Evolutionary conservation across 495 filamentous ascomycete genomes (phyloP).

Genomic region (Aspergillus mulundensis): DNA sequence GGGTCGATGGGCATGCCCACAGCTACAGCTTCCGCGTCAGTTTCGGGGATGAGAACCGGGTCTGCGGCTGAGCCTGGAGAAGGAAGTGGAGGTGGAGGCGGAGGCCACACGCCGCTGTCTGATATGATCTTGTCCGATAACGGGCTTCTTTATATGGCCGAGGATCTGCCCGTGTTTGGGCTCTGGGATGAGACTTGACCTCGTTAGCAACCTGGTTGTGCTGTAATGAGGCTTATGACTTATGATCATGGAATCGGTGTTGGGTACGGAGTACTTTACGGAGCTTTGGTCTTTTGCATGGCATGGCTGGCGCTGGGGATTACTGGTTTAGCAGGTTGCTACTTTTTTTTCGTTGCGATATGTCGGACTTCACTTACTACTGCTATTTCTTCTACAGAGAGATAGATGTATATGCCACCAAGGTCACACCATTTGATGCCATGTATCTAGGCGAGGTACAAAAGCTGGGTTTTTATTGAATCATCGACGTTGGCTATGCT

Average conservation of each 20-base stretch:
- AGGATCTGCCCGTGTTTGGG: slow-evolving; percentile 37
- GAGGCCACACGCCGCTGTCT: slow-evolving; percentile 35
- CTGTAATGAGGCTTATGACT: not conserved
- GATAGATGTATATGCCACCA: too few relatives aligned
- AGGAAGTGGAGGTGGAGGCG: slow-evolving; percentile 21
- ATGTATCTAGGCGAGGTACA: too few relatives aligned
- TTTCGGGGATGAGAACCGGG: not conserved
- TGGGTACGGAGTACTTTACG: not conserved
- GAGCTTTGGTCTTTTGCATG: not conserved
- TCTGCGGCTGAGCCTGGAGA: slow-evolving; percentile 18
- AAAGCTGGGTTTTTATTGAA: too few relatives aligned
- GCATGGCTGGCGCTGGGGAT: not conserved
- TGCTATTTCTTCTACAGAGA: too few relatives aligned
- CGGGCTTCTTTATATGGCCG: slow-evolving; percentile 39
- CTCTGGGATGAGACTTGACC: slow-evolving; percentile 33
- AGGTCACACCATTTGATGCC: too few relatives aligned
- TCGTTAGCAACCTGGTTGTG: not conserved
- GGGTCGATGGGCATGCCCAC: not conserved
- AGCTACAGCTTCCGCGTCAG: not conserved
- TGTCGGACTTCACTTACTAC: too few relatives aligned
- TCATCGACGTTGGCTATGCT: too few relatives aligned
- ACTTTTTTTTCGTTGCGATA: not conserved
- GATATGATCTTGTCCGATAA: slow-evolving; percentile 40
- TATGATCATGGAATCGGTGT: not conserved
- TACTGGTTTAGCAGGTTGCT: not conserved